Percentiles rank a stretch among this genome's conserved stretches.
Evolutionary conservation across 1,139 yeast species (phyloP).

Genomic region (Kodamaea ohmeri): DNA sequence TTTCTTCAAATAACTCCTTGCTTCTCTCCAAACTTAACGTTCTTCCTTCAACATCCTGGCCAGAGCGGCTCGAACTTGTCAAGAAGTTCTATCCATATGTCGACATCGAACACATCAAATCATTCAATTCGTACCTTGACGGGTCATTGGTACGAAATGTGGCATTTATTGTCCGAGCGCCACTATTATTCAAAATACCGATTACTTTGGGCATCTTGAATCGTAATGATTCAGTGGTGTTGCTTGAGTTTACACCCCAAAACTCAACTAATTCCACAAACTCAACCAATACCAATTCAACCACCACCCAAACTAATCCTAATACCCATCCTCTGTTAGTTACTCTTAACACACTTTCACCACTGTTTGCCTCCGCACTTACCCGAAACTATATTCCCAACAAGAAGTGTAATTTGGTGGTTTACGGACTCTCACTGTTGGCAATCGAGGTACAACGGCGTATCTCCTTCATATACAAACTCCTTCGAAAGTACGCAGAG

Average conservation of each 20-base stretch:
- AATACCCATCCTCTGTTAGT: conserved; percentile 6
- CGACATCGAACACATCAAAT: conserved; percentile 21
- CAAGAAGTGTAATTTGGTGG: conserved; percentile 26
- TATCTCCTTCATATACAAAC: conserved; percentile 20
- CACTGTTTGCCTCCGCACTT: conserved; percentile 21
- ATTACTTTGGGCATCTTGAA: conserved; percentile 21
- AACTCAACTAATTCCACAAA: no score
- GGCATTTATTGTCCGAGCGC: conserved; percentile 22
- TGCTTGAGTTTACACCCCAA: no score
- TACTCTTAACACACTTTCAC: conserved; percentile 22
- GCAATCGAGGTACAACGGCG: conserved; percentile 25
- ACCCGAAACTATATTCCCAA: conserved; percentile 25
- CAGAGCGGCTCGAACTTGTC: conserved; percentile 26
- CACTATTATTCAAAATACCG: conserved; percentile 24
- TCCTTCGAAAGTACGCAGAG: conserved; percentile 19
- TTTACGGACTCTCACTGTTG: conserved; percentile 34
- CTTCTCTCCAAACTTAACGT: conserved; percentile 23
- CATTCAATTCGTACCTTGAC: conserved; percentile 15
- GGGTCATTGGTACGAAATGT: conserved; percentile 20
- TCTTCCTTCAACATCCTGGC: conserved; percentile 39
- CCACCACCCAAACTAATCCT: conserved; percentile 3
- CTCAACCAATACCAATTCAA: no score
- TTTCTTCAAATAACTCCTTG: not conserved
- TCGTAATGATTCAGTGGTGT: conserved; percentile 18
- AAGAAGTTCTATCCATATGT: conserved; percentile 28